Evolutionary conservation across 495 filamentous ascomycete genomes (phyloP).

Genomic region (Tuber melanosporum): DNA sequence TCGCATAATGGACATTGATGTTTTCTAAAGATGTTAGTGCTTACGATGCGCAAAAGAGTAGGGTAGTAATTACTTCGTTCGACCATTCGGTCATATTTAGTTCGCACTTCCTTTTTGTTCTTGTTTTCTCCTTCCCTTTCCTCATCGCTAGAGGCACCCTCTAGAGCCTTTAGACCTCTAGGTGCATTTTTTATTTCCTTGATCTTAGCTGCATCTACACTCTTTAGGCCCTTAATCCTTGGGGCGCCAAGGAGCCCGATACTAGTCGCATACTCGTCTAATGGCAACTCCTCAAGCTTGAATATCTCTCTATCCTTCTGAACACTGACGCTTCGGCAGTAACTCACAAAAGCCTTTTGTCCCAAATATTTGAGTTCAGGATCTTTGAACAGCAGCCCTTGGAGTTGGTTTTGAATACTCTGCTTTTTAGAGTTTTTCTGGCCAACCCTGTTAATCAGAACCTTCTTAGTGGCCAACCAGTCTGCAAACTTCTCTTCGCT

Average conservation of each 20-base stretch:
- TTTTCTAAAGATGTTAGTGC: conserved; percentile 49
- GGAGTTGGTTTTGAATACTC: conserved; percentile 71
- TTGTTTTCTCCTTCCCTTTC: conserved; percentile 47
- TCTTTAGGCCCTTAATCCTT: conserved; percentile 81
- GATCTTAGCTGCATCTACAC: conserved; percentile 55
- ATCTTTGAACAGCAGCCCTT: conserved; percentile 91
- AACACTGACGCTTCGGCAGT: conserved; percentile 71
- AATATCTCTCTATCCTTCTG: conserved; percentile 93
- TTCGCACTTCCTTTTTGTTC: conserved; percentile 60
- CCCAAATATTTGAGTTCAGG: conserved; percentile 90
- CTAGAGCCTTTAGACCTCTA: conserved; percentile 47
- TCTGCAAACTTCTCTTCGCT: conserved; percentile 84
- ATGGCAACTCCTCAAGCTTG: conserved; percentile 65
- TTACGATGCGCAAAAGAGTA: not conserved
- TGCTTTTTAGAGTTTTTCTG: conserved; percentile 70
- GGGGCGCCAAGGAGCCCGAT: conserved; percentile 85
- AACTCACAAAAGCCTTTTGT: conserved; percentile 90
- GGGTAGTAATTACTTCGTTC: conserved; percentile 71
- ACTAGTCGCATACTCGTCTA: conserved; percentile 79
- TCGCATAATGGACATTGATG: conserved; percentile 92
- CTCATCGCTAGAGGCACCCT: conserved; percentile 53
- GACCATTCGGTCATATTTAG: conserved; percentile 95
- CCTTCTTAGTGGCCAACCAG: conserved; percentile 76
- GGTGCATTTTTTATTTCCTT: conserved; percentile 84
- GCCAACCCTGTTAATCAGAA: conserved; percentile 75